Conservation (phyloP, 192 early-diverging fungal species). For the Entophlyctis luteolus region DNA sequence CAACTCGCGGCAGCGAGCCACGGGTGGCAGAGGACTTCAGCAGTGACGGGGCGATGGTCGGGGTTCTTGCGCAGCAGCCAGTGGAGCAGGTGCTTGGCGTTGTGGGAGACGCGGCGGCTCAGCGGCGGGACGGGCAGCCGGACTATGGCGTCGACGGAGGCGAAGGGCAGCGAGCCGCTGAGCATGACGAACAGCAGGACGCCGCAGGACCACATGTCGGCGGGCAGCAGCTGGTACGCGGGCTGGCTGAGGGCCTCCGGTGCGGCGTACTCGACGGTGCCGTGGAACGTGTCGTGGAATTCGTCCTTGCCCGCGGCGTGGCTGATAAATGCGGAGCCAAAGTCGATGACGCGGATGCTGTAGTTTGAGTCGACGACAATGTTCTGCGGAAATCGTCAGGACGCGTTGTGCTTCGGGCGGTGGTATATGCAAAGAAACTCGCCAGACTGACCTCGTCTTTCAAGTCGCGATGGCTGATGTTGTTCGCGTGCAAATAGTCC, state of each 20-base stretch:
- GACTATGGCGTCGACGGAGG: too few relatives aligned
- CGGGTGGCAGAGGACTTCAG: too few relatives aligned
- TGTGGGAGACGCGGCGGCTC: too few relatives aligned
- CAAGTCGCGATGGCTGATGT: constrained; percentile 52
- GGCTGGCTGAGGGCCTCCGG: constrained; percentile 62
- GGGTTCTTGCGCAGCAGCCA: too few relatives aligned
- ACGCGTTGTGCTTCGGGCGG: neutral
- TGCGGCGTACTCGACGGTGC: constrained; percentile 64
- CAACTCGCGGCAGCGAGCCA: too few relatives aligned
- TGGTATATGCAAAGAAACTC: neutral
- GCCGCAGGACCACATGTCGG: constrained; percentile 69
- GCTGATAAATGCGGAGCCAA: constrained; percentile 47
- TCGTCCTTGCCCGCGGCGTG: neutral
- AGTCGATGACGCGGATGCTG: constrained; percentile 53
- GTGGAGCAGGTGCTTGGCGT: too few relatives aligned
- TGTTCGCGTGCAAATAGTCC: constrained; percentile 37
- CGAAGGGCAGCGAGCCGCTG: constrained; percentile 20
- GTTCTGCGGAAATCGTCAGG: constrained; percentile 33
- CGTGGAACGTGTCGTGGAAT: constrained; percentile 39
- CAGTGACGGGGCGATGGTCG: too few relatives aligned
- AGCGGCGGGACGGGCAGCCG: too few relatives aligned
- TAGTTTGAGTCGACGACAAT: constrained; percentile 51
- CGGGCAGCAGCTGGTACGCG: constrained; percentile 41
- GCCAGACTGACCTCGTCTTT: constrained; percentile 45
- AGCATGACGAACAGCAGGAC: constrained; percentile 66